Base-by-base conservation (phyloP, 306 rosid genomes). In the Fragaria vesca region DNA sequence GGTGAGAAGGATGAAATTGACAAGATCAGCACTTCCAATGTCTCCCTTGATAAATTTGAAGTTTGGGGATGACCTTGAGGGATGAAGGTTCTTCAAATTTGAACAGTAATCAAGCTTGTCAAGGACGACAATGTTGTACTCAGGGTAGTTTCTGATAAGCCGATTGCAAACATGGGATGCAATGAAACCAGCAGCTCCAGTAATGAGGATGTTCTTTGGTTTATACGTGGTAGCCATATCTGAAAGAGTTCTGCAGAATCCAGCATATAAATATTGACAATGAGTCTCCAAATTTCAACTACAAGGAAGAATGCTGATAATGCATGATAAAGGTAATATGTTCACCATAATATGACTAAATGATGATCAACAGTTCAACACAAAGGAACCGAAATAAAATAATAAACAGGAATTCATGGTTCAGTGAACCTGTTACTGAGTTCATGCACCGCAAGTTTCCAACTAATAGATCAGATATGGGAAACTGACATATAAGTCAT, bases 121-220 rank as follows among this genome's bases (percentile, higher is more conserved):
- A 17, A 89, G 89, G 68, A 86, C 93, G 4, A 86, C 82, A 5
- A 86, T 79, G 4, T 83, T 81, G 90, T 89, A 84, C 34, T 77
- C 75, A 4, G 90, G 73, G 83, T 83, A 78, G 80, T 86, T 89
- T 36, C 85, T 63, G 50, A 83, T 81, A 3, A 86, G 86, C 67
- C 90, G 78, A 69, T 89, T 89, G 80, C 90, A 89, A 42, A 85
- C 93, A 85, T 89, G 90, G 86, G 93, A 86, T 73, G 93, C 93
- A 73, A 89, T 83, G 85, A 89, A 89, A n/a, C 93, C 93, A 40
- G 93, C 93, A n/a, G 93, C 93, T 76, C 90, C 93, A 15, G 90
- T 89, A 12, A 89, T 83, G 20, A 89, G 89, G 73, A 89, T 79
- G 83, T 79, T 89, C 86, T 86, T 89, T 8, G 93, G 93, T 50